Evolutionary conservation across 1,284 basidiomycete genomes (phyloP).

Genomic region (Naganishia sp.): DNA sequence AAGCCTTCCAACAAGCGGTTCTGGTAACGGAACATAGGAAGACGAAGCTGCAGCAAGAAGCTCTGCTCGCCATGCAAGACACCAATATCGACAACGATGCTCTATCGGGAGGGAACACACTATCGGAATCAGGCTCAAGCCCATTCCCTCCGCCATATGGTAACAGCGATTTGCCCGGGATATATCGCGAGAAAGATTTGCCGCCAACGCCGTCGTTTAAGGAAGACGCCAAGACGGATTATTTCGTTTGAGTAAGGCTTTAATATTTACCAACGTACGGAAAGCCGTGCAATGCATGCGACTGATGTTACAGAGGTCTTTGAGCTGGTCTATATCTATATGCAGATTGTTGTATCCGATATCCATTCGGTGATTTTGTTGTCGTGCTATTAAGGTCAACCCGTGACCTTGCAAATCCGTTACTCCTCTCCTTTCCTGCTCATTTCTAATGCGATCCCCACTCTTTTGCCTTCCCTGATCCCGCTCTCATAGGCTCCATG

Average conservation of each 20-base stretch:
- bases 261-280: too few species aligned
- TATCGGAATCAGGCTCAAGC: too few species aligned
- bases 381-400: neutral
- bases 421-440: constrained; percentile 17
- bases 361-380: neutral
- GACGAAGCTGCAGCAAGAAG: constrained; percentile 3
- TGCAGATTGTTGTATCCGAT: neutral
- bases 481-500: constrained; percentile 44
- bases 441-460: constrained; percentile 35
- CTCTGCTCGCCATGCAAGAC: neutral
- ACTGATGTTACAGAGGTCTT: too few species aligned
- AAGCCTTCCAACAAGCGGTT: constrained; percentile 16
- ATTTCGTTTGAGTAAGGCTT: too few species aligned
- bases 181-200: too few species aligned
- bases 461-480: constrained; percentile 36
- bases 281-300: too few species aligned
- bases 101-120: too few species aligned
- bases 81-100: neutral
- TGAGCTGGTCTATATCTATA: too few species aligned
- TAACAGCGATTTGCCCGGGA: neutral
- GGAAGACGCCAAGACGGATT: too few species aligned
- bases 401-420: neutral
- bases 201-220: too few species aligned
- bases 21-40: constrained; percentile 20
- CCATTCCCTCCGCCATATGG: constrained; percentile 1